Evolutionary conservation across 2,329 filamentous ascomycete species (phyloP).

Genomic region (Fusarium concolor): DNA sequence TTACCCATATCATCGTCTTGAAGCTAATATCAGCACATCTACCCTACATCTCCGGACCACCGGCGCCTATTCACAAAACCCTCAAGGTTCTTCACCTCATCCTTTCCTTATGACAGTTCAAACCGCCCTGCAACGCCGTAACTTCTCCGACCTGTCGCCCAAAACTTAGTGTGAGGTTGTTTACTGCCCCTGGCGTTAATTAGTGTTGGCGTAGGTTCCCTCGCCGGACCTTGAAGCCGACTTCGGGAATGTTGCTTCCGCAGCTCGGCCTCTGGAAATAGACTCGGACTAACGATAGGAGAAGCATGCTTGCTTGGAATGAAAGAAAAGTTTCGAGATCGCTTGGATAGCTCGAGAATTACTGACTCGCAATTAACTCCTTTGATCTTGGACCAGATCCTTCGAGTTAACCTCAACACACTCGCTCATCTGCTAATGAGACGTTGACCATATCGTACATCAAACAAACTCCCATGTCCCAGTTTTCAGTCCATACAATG

Average conservation of each 20-base stretch:
- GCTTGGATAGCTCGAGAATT: background rate
- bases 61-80: conserved; percentile 4
- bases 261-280: conserved; percentile 1
- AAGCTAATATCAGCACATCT: background rate
- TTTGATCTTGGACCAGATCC: too few species aligned
- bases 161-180: background rate
- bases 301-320: background rate
- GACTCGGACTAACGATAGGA: background rate
- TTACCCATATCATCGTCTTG: background rate
- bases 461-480: background rate
- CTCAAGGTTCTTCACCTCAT: conserved; percentile 32
- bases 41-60: conserved; percentile 7
- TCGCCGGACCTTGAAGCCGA: conserved; percentile 22
- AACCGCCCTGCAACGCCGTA: conserved; percentile 27
- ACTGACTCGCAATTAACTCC: background rate
- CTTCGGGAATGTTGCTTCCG: conserved; percentile 13
- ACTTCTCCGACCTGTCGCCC: conserved; percentile 30
- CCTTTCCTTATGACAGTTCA: conserved; percentile 2
- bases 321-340: background rate
- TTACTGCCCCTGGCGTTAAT: conserved; percentile 20
- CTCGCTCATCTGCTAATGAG: background rate
- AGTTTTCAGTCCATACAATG: background rate
- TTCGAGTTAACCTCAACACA: background rate
- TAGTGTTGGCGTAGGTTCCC: conserved; percentile 3
- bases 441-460: background rate